Base-by-base conservation (phyloP, 495 filamentous ascomycete species). In the Talaromyces liani region DNA sequence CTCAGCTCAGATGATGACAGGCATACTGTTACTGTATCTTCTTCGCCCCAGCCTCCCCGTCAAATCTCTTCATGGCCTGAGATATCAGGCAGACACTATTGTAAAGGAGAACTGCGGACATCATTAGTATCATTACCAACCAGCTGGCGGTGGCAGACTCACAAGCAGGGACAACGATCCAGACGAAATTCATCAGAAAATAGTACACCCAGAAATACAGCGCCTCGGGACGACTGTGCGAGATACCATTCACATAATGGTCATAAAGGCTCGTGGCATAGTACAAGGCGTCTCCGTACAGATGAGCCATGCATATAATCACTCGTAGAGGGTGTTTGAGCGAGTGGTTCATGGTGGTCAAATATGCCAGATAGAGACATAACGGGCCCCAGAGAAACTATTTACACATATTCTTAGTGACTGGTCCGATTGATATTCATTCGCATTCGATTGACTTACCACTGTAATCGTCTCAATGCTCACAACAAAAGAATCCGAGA, bases 171-270 rank as follows among this genome's bases (percentile, higher is more conserved):
- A 96, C 82, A 14, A 94, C 78, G 36, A 87, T 91, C 92, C 92
- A 97, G 60, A 92, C 89, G 55, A 85, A 79, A 70, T 97, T 97
- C 84, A 96, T 88, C 18, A 88, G 80, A 22, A 92, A 84, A 69
- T 90, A 97, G 71, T 97, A 97, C 14, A 87, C 73, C 91, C 91
- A 97, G 71, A 90, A 96, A 70, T 95, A 97, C 64, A 87, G 81
- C 4, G 78, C 70, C 73, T 96, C 92, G 4, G 92, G 90, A 63
- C 91, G 80, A 66, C 85, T 90, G 71, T 91, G 89, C 4, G 80
- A 77, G 5, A 80, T 66, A 0, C 81, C 80, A 45, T 80, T 75
- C 65, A 81, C 76, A 65, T 80, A 83, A 65, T 85, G 76, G 62
- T 91, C 89, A 66, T 86, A 87, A 68, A 87, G 76, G 73, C 88